These are phyloP conservation scores for Ogataea trehalophila DNA, from an alignment of 805 yeast genomes.

Conservation along the genomic window DNA sequence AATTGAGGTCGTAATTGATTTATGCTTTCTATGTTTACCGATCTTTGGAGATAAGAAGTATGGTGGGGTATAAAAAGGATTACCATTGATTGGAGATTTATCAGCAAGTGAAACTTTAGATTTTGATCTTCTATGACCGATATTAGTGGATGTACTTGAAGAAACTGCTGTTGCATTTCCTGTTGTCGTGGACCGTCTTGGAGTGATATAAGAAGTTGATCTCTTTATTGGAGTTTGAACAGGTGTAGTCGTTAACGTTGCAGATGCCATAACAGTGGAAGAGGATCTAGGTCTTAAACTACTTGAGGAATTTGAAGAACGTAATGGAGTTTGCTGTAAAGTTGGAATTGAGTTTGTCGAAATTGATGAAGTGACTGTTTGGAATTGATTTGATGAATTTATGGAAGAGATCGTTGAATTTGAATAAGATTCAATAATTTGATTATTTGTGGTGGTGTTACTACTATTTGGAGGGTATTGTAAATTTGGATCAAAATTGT, in stretches of 20 bases:
- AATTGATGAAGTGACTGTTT: conserved; percentile 10
- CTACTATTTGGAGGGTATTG: conserved; percentile 22
- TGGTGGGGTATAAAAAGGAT: conserved; percentile 47
- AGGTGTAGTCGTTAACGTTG: conserved; percentile 13
- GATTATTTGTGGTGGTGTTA: no score
- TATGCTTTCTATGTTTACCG: conserved; percentile 28
- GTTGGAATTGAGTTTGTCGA: conserved; percentile 17
- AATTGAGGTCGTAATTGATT: conserved; percentile 28
- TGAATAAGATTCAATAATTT: conserved; percentile 29
- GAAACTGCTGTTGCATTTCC: neutral
- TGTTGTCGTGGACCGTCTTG: conserved; percentile 15
- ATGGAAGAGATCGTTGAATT: conserved; percentile 30
- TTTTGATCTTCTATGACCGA: conserved; percentile 18
- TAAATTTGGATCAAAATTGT: conserved; percentile 20
- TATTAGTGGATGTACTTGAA: no score
- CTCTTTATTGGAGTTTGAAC: conserved; percentile 21
- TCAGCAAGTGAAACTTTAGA: conserved; percentile 18
- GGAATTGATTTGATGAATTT: conserved; percentile 17
- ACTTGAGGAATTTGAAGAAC: conserved; percentile 8
- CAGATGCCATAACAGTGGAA: neutral
- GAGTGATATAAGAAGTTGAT: conserved; percentile 18
- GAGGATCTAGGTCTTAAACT: neutral
- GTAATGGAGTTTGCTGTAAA: conserved; percentile 18
- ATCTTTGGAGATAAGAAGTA: conserved; percentile 39
- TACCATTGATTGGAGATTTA: conserved; percentile 35